Evolutionary conservation across 2,329 filamentous ascomycete genomes (phyloP).

Genomic region (Fusarium sp.): DNA sequence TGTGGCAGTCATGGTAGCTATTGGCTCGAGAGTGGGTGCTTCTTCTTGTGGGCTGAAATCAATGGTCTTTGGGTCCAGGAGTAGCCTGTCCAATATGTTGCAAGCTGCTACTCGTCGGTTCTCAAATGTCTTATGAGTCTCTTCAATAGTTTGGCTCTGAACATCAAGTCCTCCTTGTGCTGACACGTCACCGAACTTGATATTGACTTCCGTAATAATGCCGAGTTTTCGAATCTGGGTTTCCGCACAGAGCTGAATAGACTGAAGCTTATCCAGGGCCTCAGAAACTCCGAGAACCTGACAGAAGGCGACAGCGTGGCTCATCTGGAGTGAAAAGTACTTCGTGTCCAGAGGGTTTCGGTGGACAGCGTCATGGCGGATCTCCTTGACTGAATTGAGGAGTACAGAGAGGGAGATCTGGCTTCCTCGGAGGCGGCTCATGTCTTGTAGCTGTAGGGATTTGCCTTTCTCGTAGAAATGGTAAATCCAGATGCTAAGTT

Average conservation of each 20-base stretch:
- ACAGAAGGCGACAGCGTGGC: constrained; percentile 6
- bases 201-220: neutral
- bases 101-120: neutral
- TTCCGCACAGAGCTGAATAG: neutral
- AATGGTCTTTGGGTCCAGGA: neutral
- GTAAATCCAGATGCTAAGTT: constrained; percentile 15
- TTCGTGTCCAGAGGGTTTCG: neutral
- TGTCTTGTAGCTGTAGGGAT: neutral
- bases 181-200: neutral
- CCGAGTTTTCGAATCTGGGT: neutral
- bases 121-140: neutral
- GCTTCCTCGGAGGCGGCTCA: neutral
- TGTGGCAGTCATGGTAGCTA: no score
- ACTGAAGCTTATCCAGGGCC: neutral
- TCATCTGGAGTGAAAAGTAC: neutral
- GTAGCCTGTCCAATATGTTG: neutral
- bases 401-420: neutral
- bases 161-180: no score
- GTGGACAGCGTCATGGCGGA: constrained; percentile 29
- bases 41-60: neutral
- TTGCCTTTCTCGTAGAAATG: neutral
- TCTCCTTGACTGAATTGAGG: neutral
- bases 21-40: no score
- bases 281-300: neutral
- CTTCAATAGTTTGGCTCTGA: neutral